Percentiles rank a stretch among this genome's conserved stretches.
These are phyloP conservation scores for Orbilia blumenaviensis DNA, from an alignment of 2,329 filamentous ascomycete genomes.

Conservation along the genomic window DNA sequence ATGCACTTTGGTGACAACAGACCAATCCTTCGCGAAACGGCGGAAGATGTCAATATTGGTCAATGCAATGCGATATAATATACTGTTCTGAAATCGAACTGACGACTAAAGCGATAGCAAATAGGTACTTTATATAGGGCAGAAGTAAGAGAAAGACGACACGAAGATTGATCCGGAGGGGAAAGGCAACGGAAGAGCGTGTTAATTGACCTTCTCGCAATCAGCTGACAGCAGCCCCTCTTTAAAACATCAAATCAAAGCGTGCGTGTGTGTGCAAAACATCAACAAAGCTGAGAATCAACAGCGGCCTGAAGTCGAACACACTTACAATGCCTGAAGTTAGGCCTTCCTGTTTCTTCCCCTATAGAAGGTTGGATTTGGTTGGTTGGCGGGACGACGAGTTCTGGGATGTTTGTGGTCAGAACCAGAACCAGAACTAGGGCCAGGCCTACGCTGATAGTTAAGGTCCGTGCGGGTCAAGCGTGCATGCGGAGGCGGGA, in stretches of 20 bases:
- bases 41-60: too few relatives aligned
- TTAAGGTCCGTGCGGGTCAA: constrained; percentile 2
- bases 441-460: constrained; percentile 9
- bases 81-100: too few relatives aligned
- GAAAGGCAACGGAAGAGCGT: not conserved
- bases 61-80: too few relatives aligned
- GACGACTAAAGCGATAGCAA: too few relatives aligned
- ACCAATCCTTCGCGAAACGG: not conserved
- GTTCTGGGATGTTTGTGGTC: too few relatives aligned
- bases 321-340: constrained; percentile 26
- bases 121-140: too few relatives aligned
- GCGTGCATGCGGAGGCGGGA: constrained; percentile 38
- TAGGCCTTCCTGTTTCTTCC: not conserved
- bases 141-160: not conserved
- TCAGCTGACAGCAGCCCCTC: constrained; percentile 28
- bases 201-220: constrained; percentile 48
- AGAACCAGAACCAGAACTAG: not conserved
- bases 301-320: constrained; percentile 1
- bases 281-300: too few relatives aligned
- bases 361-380: not conserved
- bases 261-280: too few relatives aligned
- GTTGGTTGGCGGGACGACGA: constrained; percentile 44
- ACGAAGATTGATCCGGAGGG: not conserved
- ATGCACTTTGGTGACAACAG: not conserved
- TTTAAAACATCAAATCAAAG: not conserved